Conservation (phyloP, 1,139 yeast genomes). For the Hyphopichia wangnamkhiaoensis region DNA sequence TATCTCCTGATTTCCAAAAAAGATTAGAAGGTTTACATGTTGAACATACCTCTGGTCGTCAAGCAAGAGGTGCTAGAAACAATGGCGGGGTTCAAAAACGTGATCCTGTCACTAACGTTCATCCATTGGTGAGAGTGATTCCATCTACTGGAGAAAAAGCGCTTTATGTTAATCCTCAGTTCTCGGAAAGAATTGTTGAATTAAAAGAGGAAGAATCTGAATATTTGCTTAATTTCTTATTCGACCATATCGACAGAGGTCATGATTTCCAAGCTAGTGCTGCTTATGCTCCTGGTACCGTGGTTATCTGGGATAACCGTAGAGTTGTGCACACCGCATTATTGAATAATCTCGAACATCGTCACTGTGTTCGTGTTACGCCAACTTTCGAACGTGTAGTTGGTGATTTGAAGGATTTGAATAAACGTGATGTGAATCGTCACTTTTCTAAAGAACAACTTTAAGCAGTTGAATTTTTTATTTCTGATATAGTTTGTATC, state of each 20-base stretch:
- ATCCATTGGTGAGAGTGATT: conserved; percentile 68
- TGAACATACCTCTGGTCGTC: conserved; percentile 68
- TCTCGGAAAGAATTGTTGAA: conserved; percentile 63
- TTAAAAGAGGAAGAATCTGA: conserved; percentile 66
- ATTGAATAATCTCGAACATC: conserved; percentile 57
- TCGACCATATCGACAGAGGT: conserved; percentile 46
- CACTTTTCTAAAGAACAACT: background rate
- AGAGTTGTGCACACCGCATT: conserved; percentile 64
- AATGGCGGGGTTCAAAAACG: conserved; percentile 67
- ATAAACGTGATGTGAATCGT: conserved; percentile 12
- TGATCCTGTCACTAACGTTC: conserved; percentile 57
- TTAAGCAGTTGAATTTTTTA: too few species aligned
- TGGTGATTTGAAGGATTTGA: conserved; percentile 34
- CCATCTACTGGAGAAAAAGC: conserved; percentile 67
- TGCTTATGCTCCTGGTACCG: conserved; percentile 49
- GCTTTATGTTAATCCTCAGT: conserved; percentile 60
- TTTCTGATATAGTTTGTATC: too few species aligned
- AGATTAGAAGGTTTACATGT: conserved; percentile 60
- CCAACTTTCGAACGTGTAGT: conserved; percentile 58
- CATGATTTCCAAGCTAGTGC: conserved; percentile 45
- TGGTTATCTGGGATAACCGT: conserved; percentile 75
- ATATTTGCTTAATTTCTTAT: conserved; percentile 53
- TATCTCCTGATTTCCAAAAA: conserved; percentile 61
- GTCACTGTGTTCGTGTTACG: conserved; percentile 72
- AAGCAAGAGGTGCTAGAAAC: conserved; percentile 55